Percentiles rank a stretch among this genome's conserved stretches.
phyloP scores from a whole-genome alignment of 345 rosid species.

The Syzygium oleosum region DNA sequence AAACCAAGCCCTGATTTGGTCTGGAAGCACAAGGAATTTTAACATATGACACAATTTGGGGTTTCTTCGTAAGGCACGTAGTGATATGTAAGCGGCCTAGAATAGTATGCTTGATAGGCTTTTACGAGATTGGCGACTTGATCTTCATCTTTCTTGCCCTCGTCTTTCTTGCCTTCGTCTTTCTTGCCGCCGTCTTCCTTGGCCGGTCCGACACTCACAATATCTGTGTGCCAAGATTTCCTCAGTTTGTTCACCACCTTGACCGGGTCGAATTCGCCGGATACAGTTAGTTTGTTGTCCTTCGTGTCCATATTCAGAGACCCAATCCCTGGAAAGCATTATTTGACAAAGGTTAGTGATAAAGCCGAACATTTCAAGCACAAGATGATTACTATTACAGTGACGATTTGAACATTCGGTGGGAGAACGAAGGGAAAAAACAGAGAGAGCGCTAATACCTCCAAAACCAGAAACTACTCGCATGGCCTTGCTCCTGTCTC shows the following conservation, averaged over 20 bases:
- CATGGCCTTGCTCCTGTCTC: constrained; percentile 4
- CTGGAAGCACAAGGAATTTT: not conserved
- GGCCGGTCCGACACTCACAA: not conserved
- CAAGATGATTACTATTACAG: not conserved
- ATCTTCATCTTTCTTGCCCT: not conserved
- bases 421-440: not conserved
- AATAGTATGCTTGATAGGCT: not conserved
- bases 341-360: not conserved
- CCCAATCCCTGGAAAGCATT: not conserved
- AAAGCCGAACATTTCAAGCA: not conserved
- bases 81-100: not conserved
- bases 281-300: constrained; percentile 5
- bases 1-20: not conserved
- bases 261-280: constrained; percentile 3
- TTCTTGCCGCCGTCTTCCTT: not conserved
- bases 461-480: not conserved
- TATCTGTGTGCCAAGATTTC: not conserved
- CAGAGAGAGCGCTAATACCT: not conserved
- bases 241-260: constrained; percentile 2
- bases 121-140: not conserved
- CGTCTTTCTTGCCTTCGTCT: not conserved
- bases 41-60: not conserved
- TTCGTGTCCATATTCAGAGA: constrained; percentile 1
- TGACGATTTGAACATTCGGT: not conserved
- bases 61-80: not conserved